Evolutionary conservation across 1,139 yeast species (phyloP).

Genomic region (Torulaspora pretoriensis): DNA sequence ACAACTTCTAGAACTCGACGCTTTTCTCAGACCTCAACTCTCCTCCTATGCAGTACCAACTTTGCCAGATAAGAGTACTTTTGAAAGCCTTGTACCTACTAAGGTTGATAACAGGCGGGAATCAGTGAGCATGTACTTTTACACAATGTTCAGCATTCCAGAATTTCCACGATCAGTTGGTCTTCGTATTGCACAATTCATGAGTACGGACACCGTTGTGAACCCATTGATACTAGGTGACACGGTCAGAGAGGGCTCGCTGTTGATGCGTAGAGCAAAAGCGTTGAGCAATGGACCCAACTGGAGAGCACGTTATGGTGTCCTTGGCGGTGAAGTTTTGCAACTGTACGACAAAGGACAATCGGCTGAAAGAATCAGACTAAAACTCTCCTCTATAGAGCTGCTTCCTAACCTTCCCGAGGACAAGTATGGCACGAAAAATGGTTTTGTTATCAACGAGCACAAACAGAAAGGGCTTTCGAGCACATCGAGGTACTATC

Average conservation of each 20-base stretch:
- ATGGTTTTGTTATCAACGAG: constrained; percentile 72
- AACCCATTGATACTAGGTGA: constrained; percentile 59
- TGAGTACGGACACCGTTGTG: constrained; percentile 60
- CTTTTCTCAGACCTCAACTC: constrained; percentile 48
- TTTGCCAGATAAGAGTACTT: constrained; percentile 56
- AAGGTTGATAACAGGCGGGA: constrained; percentile 61
- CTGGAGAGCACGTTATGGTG: constrained; percentile 77
- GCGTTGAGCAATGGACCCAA: constrained; percentile 48
- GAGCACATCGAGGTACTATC: constrained; percentile 56
- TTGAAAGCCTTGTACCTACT: constrained; percentile 56
- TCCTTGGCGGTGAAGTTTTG: constrained; percentile 59
- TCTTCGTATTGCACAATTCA: constrained; percentile 55
- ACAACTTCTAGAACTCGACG: constrained; percentile 55
- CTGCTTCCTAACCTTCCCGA: constrained; percentile 60
- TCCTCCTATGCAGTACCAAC: constrained; percentile 60
- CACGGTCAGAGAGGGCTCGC: constrained; percentile 62
- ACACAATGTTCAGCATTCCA: constrained; percentile 55
- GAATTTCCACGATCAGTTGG: constrained; percentile 54
- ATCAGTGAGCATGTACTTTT: constrained; percentile 57
- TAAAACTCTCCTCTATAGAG: constrained; percentile 62
- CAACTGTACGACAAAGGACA: constrained; percentile 59
- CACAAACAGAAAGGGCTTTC: constrained; percentile 55
- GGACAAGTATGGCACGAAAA: constrained; percentile 68
- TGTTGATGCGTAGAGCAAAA: constrained; percentile 55
- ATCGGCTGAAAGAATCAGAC: constrained; percentile 52